Evolutionary conservation across 2,329 filamentous ascomycete species (phyloP), one percentile per base, ranked within the genome.

Genomic region (Aspergillus chevalieri): DNA sequence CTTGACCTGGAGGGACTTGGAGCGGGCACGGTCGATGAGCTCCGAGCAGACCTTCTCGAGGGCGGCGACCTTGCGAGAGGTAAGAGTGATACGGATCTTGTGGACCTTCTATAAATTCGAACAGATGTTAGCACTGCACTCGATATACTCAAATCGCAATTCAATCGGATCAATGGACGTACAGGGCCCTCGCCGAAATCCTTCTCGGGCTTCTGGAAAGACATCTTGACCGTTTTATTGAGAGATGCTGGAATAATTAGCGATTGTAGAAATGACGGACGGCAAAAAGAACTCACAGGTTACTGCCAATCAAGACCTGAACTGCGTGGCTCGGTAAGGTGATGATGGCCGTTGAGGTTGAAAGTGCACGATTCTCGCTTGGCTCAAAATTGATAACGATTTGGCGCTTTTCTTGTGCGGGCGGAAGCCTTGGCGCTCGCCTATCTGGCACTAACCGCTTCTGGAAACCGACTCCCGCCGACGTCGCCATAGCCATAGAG

Each of bases 11-110:
- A 98, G 88, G 74, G 94, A 90, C 91, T 98, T 98, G 81, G 81
- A 85, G 83, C 95, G 95, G 72, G 93, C 90, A 72, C 93, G 92
- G 79, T 98, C 93, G 75, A 97, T 91, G 74, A 98, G 88, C 81
- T 97, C 93, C 72, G 84, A 81, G 84, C 89, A 96, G 74, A 97
- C 92, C 81, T 95, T 95, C 85, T 97, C 93, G 72, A 97, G 89
- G 65, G 90, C 85, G 72, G 85, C 80, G 72, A 97, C 92, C 80
- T 96, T 96, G 81, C 89, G 88, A 69, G 83, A 88, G 75, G 91
- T 93, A 69, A 96, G 83, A 76, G 92, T 97, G 83, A 97, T 96
- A 74, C 92, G 89, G 83, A 95, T 95, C 80, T 91, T 90, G 86
- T 95, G 89, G 80, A 87, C 86, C 85, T 95, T 94, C 83, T 86